phyloP scores from a whole-genome alignment of 176 grass and related monocot genomes.

The Typha latifolia region DNA sequence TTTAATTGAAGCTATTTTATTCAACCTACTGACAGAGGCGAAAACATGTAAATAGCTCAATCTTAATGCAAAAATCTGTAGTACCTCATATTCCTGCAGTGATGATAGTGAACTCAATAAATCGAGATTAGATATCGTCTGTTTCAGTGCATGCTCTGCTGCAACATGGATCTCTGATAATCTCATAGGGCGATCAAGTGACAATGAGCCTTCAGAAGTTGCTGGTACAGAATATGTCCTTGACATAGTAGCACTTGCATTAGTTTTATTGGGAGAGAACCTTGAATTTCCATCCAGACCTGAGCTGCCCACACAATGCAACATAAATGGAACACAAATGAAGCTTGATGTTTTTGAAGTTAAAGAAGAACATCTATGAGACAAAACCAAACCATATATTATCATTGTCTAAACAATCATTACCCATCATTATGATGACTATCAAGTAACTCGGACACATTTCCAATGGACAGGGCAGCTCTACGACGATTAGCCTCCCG shows the following conservation, averaged over 20 bases:
- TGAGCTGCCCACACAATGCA: conserved; percentile 58
- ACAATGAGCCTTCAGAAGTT: conserved; percentile 55
- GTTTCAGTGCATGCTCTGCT: conserved; percentile 79
- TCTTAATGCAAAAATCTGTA: conserved; percentile 8
- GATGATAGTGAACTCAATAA: conserved; percentile 85
- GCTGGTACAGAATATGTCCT: conserved; percentile 81
- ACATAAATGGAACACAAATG: conserved; percentile 18
- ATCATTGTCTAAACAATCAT: conserved; percentile 10
- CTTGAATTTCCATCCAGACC: conserved; percentile 69
- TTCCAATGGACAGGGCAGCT: conserved; percentile 96
- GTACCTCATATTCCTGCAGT: conserved; percentile 82
- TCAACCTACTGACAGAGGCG: neutral
- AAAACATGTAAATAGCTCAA: conserved; percentile 3
- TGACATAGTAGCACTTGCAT: conserved; percentile 32
- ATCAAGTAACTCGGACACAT: conserved; percentile 72
- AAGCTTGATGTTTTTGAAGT: neutral
- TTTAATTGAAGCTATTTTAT: neutral
- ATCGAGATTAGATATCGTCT: conserved; percentile 73
- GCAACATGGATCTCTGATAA: conserved; percentile 99
- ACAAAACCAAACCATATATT: neutral
- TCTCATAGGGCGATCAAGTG: conserved; percentile 75
- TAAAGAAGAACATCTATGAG: too few species aligned
- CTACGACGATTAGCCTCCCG: conserved; percentile 91
- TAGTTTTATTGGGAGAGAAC: conserved; percentile 39
- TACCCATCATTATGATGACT: conserved; percentile 65